Percentiles rank a stretch among this genome's conserved stretches.
Conservation (phyloP, 352 stramenopile species). For the Globisporangium acanthophoron region DNA sequence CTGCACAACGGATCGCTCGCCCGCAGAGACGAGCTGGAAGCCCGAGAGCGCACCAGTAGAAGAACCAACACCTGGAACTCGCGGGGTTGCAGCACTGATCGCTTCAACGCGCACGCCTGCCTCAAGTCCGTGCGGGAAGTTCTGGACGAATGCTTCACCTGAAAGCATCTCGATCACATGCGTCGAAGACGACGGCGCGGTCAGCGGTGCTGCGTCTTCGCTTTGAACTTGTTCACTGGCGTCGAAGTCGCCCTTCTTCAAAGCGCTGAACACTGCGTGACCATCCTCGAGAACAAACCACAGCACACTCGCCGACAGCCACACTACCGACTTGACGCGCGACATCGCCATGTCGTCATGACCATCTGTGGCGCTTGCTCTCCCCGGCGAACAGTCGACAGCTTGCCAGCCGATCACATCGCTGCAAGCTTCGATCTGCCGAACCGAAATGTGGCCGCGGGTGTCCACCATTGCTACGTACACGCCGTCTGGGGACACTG, state of each 20-base stretch:
- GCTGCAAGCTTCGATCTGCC: conserved; percentile 56
- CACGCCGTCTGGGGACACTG: conserved; percentile 37
- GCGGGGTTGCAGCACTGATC: not conserved
- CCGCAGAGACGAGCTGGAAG: conserved; percentile 13
- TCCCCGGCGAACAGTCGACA: conserved; percentile 8
- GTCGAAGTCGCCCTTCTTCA: not conserved
- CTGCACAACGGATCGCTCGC: conserved; percentile 12
- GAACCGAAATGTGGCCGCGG: conserved; percentile 36
- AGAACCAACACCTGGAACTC: too few relatives aligned
- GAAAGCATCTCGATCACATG: not conserved
- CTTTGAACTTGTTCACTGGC: not conserved
- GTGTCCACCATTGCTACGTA: conserved; percentile 55
- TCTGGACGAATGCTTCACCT: not conserved
- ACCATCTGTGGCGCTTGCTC: not conserved
- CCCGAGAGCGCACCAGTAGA: not conserved
- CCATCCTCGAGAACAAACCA: conserved; percentile 6
- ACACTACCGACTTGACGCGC: conserved; percentile 1
- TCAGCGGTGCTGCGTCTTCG: not conserved
- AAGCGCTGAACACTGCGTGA: conserved; percentile 7
- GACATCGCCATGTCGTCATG: not conserved
- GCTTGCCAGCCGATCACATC: conserved; percentile 53
- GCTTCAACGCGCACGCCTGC: not conserved
- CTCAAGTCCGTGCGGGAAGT: not conserved
- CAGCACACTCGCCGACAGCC: conserved; percentile 4
- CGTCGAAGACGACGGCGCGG: not conserved